phyloP scores from a whole-genome alignment of 2,329 filamentous ascomycete species.

The Xylariaceae sp. region DNA sequence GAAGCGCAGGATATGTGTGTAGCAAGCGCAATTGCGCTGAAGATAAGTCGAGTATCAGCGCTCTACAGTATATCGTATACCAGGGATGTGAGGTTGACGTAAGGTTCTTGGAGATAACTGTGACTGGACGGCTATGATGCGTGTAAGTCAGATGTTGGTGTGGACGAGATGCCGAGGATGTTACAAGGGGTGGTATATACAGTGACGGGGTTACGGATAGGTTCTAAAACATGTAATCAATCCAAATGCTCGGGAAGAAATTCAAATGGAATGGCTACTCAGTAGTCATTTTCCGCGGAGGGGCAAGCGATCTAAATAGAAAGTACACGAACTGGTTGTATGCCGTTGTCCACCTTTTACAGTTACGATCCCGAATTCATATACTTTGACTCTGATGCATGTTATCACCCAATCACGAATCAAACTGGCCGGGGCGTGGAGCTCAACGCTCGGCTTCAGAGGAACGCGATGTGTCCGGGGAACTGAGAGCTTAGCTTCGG shows the following conservation, averaged over 20 bases:
- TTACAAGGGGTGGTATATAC: constrained; percentile 3
- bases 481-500: background rate
- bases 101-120: constrained; percentile 1
- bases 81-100: background rate
- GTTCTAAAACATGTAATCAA: background rate
- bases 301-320: background rate
- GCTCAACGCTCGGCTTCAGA: background rate
- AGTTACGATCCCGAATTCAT: too few species aligned
- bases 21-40: constrained; percentile 3
- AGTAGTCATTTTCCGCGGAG: constrained; percentile 6
- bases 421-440: too few species aligned
- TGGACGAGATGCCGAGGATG: constrained; percentile 15
- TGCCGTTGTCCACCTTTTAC: background rate
- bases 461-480: background rate
- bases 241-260: constrained; percentile 3
- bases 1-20: background rate
- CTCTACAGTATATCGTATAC: background rate
- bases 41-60: background rate
- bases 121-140: constrained; percentile 8
- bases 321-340: constrained; percentile 1
- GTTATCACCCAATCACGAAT: too few species aligned
- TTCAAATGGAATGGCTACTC: constrained; percentile 13
- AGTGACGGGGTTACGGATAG: background rate
- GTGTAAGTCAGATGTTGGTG: constrained; percentile 12
- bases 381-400: background rate